These are phyloP conservation scores for Wallacemonas sp. DNA, from an alignment of 208 protist genomes.

Conservation along the genomic window DNA sequence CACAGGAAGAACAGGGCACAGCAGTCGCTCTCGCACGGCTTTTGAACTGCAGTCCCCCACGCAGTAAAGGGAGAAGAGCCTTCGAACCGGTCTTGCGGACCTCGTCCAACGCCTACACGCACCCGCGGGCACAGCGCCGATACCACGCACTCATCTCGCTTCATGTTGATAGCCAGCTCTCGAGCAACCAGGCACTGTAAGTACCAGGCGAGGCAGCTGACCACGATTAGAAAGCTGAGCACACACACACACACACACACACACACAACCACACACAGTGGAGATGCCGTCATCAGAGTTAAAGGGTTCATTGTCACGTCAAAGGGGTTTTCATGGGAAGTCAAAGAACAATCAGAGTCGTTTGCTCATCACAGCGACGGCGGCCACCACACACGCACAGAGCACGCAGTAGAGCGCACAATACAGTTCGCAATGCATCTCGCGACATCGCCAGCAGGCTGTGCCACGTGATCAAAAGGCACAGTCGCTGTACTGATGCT, in stretches of 20 bases:
- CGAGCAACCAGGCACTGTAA: background rate
- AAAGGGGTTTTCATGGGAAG: slow-evolving; percentile 21
- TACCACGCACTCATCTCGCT: background rate
- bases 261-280: background rate
- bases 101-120: no score
- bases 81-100: no score
- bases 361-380: slow-evolving; percentile 20
- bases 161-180: slow-evolving; percentile 1
- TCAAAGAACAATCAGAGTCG: slow-evolving; percentile 37
- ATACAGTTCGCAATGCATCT: background rate
- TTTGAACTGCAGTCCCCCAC: no score
- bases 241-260: background rate
- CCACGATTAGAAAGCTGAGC: background rate
- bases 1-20: no score
- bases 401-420: background rate
- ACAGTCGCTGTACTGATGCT: slow-evolving; percentile 39
- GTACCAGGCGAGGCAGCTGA: background rate
- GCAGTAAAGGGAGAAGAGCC: no score
- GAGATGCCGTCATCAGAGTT: slow-evolving; percentile 30
- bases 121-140: background rate
- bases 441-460: slow-evolving; percentile 38
- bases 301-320: slow-evolving; percentile 36
- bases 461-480: slow-evolving; percentile 13
- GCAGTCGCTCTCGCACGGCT: no score
- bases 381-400: background rate